Evolutionary conservation across 352 stramenopile genomes (phyloP), one percentile per base, ranked within the genome.

Genomic region (Pythium utonaiense): DNA sequence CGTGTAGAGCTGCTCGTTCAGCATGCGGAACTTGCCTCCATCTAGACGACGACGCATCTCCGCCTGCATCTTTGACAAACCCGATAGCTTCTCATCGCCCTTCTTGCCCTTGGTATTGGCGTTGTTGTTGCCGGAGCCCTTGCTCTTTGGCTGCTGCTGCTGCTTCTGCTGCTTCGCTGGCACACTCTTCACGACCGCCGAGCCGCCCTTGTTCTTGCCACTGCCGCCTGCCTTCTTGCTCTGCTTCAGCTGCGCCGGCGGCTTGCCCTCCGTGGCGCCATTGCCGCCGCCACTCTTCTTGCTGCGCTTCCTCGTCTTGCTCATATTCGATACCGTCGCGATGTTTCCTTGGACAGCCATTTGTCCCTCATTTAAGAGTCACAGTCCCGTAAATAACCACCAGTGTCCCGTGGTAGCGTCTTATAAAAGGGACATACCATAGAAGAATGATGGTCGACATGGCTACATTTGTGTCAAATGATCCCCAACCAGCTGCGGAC

Each of bases 1-100:
- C 6, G 96, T 99, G 76, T 99, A 99, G 16, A 99, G 70, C 68
- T 98, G 88, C 74, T 99, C 97, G 67, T 99, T 99, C 12, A 99
- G 83, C 80, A 97, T 98, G 56, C 97, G 91, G 77, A 99, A 99
- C 67, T 98, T 92, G 50, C 89, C 92, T 28, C 95, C 95, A 42
- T 96, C 83, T 16, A 99, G 77, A 13, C 94, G 86, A 14, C 85
- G 83, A 17, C 91, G 83, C 78, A 98, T 93, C 52, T 89, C 78
- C 9, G 76, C 81, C 62, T 87, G 75, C 73, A 86, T 82, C 52
- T 70, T 70, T 14, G 77, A 86, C 28, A 94, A 69, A 12, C 78
- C 71, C 40, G 62, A 50, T 5, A 62, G 48, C 51, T 36, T 19
- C 44, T 47, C 21, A 2, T 47, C 24, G 30, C 27, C 24, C 9